Base-by-base conservation (phyloP, 2,329 filamentous ascomycete species). In the Apiospora kogelbergensis region DNA sequence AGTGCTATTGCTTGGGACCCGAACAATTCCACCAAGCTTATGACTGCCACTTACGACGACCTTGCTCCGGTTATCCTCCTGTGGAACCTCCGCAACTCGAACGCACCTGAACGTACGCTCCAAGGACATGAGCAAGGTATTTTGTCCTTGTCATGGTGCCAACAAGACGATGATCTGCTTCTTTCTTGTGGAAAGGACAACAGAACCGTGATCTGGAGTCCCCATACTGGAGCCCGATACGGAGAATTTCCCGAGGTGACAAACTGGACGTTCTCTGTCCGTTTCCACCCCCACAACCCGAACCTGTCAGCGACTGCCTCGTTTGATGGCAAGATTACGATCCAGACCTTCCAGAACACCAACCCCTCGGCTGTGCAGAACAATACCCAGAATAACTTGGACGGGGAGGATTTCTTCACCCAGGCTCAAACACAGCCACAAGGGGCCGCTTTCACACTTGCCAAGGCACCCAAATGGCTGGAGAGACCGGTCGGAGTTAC, bases 191-290 rank as follows among this genome's bases (percentile, higher is more conserved):
- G 96, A 74, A 98, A 98, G 82, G 96, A 99, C 81, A 98, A 98
- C 78, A 90, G 93, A 75, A 98, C 95, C 2, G 88, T 99, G 70
- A 90, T 96, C 71, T 99, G 97, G 96, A 98, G 98, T 80, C 94
- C 96, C 1, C 93, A 96, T 76, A 97, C 92, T 2, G 95, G 95
- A 67, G 90, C 96, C 78, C 86, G 89, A 15, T 92, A 94, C 72
- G 96, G 97, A 73, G 95, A 98, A 81, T 95, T 98, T 77, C 95
- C 95, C 5, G 94, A 98, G 76, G 95, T 97, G 67, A 98, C 95
- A n/a, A 99, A 98, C 81, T 99, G 96, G 95, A 97, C 95, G 6
- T 99, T 99, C 84, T 91, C 95, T 78, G 97, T 96, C 6, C 89
- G 91, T 71, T 98, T 97, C 87, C 95, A 97, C 79, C 96, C 96